These are phyloP conservation scores for Gloeophyllum trabeum DNA, from an alignment of 768 basidiomycete species.

Conservation along the genomic window DNA sequence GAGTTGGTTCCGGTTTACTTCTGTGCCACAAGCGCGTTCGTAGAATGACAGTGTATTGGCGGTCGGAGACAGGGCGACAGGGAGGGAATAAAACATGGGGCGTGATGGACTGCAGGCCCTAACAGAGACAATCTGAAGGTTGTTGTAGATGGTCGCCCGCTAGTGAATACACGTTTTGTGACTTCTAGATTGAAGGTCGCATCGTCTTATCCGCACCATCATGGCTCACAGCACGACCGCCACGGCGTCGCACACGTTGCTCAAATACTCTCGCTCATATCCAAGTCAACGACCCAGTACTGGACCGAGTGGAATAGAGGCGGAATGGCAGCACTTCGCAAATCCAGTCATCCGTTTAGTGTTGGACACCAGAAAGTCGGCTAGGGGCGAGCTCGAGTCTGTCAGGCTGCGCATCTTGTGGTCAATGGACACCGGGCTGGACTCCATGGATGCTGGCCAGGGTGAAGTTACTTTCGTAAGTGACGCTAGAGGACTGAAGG, in stretches of 20 bases:
- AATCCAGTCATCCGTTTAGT: slow-evolving; percentile 56
- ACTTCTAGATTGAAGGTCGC: too few species aligned
- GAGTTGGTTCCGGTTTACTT: too few species aligned
- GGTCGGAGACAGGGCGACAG: too few species aligned
- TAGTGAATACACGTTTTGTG: too few species aligned
- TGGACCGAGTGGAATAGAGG: slow-evolving; percentile 13
- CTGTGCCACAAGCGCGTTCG: too few species aligned
- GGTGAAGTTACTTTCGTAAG: slow-evolving; percentile 61
- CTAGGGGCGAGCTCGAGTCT: slow-evolving; percentile 42
- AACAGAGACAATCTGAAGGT: too few species aligned
- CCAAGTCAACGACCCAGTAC: slow-evolving; percentile 17
- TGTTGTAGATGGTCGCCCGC: too few species aligned
- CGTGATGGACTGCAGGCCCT: too few species aligned
- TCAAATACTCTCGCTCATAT: slow-evolving; percentile 63
- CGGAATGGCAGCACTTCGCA: slow-evolving; percentile 72
- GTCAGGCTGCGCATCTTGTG: slow-evolving; percentile 57
- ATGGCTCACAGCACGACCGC: slow-evolving; percentile 46
- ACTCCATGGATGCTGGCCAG: slow-evolving; percentile 28
- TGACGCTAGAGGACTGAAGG: slow-evolving; percentile 4
- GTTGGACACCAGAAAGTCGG: slow-evolving; percentile 47
- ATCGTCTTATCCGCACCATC: too few species aligned
- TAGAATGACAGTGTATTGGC: too few species aligned
- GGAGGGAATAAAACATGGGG: too few species aligned
- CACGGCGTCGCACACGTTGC: slow-evolving; percentile 41
- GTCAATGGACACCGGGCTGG: slow-evolving; percentile 32